Base-by-base conservation (phyloP, 148 eudicot species). In the Cornus kousa region DNA sequence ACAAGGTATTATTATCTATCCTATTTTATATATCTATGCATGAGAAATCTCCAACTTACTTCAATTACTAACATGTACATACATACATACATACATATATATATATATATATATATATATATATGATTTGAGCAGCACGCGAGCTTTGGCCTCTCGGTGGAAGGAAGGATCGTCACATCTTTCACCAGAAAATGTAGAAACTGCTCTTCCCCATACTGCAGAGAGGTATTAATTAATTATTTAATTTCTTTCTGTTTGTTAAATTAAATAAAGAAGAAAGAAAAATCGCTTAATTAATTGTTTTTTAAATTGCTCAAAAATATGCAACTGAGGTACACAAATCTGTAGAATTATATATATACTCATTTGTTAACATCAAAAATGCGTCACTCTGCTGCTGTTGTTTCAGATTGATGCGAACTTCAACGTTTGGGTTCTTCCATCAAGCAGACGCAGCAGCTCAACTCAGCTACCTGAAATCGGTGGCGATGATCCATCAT, bases 401-500 rank as follows among this genome's bases (percentile, higher is more conserved):
- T 53, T 53, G 59, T 64, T 20, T 82, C 79, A 95, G 98, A 89
- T 95, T 46, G 88, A 89, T 78, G 78, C 92, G 9, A 80, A 86
- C 78, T 88, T 95, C 75, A 81, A 85, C 39, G 91, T 89, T 0
- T 91, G 96, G 96, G 86, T 95, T 76, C 86, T 95, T 57, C 89
- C 91, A 39, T 84, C 87, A 67, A 84, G 68, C 62, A 85, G 87
- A 77, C 74, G 74, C 10, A 85, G 81, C 48, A 46, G 86, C 60
- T 80, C 89, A 55, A 76, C 84, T 28, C 84, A 82, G 70, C 81
- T 91, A 3, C 97, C 97, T 43, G 87, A 85, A 75, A 87, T 91
- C n/a, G 97, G 97, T 1, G 87, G 88, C 32, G 94, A 90, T 74
- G 97, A 93, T 87, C 94, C 97, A 75, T 91, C 96, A 50, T 87